phyloP scores from a whole-genome alignment of 2,329 filamentous ascomycete genomes.

The Trichoderma polysporum region DNA sequence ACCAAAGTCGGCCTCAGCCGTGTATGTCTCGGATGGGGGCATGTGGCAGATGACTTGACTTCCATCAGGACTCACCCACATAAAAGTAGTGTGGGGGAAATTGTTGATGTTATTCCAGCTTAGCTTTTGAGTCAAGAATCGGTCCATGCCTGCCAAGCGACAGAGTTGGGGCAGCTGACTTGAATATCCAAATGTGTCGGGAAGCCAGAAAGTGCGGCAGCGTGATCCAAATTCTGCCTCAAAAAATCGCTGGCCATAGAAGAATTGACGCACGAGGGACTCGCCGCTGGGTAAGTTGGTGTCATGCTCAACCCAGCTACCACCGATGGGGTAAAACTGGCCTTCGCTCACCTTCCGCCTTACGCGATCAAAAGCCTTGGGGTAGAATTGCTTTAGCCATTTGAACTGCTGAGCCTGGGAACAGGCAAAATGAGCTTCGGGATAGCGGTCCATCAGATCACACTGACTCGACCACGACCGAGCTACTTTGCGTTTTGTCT shows the following conservation, averaged over 20 bases:
- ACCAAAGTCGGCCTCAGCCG: constrained; percentile 89
- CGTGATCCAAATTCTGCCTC: constrained; percentile 88
- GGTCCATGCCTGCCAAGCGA: constrained; percentile 88
- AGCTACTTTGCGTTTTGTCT: constrained; percentile 94
- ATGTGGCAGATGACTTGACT: constrained; percentile 98
- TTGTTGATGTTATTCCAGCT: constrained; percentile 99
- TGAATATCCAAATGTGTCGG: constrained; percentile 97
- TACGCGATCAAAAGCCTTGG: constrained; percentile 83
- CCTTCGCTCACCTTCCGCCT: constrained; percentile 88
- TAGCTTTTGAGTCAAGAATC: constrained; percentile 96
- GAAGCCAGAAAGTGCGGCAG: constrained; percentile 92
- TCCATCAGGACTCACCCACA: constrained; percentile 94
- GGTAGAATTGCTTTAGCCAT: constrained; percentile 90
- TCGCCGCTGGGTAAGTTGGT: constrained; percentile 97
- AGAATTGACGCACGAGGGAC: constrained; percentile 87
- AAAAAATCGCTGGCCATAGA: constrained; percentile 94
- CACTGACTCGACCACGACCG: constrained; percentile 97
- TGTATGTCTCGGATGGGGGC: constrained; percentile 94
- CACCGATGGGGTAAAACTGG: constrained; percentile 90
- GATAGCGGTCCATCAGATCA: constrained; percentile 90
- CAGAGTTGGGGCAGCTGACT: constrained; percentile 92
- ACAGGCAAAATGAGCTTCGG: constrained; percentile 87
- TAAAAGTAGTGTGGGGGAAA: constrained; percentile 98
- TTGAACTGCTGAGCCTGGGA: constrained; percentile 98
- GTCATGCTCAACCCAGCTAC: constrained; percentile 98